Percentiles rank a stretch among this genome's conserved stretches.
Evolutionary conservation across 768 basidiomycete genomes (phyloP).

Genomic region (Kwoniella pini): DNA sequence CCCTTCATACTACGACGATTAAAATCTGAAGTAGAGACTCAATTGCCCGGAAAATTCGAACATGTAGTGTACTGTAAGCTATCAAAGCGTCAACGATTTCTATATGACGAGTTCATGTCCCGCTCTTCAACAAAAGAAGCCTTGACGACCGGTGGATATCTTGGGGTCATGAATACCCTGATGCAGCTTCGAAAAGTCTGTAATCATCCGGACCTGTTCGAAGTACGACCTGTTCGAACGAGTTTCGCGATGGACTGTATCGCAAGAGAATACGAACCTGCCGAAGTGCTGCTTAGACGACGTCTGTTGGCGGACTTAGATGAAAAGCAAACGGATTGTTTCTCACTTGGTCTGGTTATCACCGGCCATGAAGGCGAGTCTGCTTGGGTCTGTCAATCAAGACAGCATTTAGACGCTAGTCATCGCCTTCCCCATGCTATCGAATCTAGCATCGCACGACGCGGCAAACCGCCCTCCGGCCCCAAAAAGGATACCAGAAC

Average conservation of each 20-base stretch:
- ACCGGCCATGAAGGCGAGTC: conserved; percentile 63
- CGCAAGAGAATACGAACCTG: conserved; percentile 52
- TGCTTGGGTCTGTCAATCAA: conserved; percentile 30
- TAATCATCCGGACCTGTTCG: conserved; percentile 57
- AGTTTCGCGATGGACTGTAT: conserved; percentile 57
- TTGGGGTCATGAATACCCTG: conserved; percentile 58
- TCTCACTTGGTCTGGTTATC: conserved; percentile 62
- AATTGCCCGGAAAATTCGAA: conserved; percentile 70
- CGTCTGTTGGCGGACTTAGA: conserved; percentile 48
- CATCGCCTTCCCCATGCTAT: conserved; percentile 40
- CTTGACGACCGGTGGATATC: conserved; percentile 69
- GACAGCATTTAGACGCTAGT: conserved; percentile 43
- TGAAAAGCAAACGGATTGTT: conserved; percentile 56
- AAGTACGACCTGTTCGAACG: conserved; percentile 57
- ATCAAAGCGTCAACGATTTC: conserved; percentile 88
- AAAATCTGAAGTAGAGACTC: conserved; percentile 56
- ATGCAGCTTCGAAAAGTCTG: conserved; percentile 58
- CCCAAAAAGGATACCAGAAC: conserved; percentile 76
- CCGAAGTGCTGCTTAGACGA: conserved; percentile 53
- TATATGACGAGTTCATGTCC: conserved; percentile 96
- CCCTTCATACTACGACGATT: conserved; percentile 56
- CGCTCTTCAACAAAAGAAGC: conserved; percentile 79
- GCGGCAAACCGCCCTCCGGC: conserved; percentile 38
- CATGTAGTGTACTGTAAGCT: conserved; percentile 84
- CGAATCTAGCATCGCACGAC: conserved; percentile 11